A percentile compares a stretch with the other conserved stretches of the same genome.
phyloP scores from a whole-genome alignment of 1,284 basidiomycete species.

The Moesziomyces sp. region DNA sequence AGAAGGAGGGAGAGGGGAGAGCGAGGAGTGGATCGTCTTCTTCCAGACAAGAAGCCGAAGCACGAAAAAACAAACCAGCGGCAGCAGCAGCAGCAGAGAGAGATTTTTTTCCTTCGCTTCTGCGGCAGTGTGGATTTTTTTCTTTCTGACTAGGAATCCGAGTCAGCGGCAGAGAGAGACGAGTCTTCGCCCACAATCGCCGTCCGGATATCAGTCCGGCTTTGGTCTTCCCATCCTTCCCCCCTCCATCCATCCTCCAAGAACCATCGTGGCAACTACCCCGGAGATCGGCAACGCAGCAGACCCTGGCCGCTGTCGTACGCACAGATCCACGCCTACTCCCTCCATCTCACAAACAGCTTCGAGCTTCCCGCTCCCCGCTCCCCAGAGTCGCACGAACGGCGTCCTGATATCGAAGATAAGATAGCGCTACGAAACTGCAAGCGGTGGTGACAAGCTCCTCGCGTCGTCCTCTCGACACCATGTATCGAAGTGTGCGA shows the following conservation, averaged over 20 bases:
- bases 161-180: not conserved
- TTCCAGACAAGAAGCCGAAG: not conserved
- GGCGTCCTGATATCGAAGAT: not conserved
- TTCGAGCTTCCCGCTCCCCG: not conserved
- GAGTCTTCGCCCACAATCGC: constrained; percentile 2
- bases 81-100: not conserved
- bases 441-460: no score
- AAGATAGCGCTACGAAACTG: constrained; percentile 10
- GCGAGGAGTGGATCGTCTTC: not conserved
- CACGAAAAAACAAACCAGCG: not conserved
- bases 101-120: constrained; percentile 3
- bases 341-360: not conserved
- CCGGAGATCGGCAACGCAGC: constrained; percentile 24
- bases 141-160: constrained; percentile 8
- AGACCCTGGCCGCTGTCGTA: constrained; percentile 28
- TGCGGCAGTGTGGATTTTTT: constrained; percentile 2
- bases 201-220: constrained; percentile 50
- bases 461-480: no score
- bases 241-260: constrained; percentile 9
- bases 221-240: constrained; percentile 16
- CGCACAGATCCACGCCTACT: constrained; percentile 27
- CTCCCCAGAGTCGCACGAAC: constrained; percentile 21
- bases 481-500: constrained; percentile 47
- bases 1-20: not conserved
- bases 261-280: constrained; percentile 32